Percentiles rank a stretch among this genome's conserved stretches.
These are phyloP conservation scores for Pseudozyma tsukubaensis DNA, from an alignment of 1,284 basidiomycete species.

Conservation along the genomic window DNA sequence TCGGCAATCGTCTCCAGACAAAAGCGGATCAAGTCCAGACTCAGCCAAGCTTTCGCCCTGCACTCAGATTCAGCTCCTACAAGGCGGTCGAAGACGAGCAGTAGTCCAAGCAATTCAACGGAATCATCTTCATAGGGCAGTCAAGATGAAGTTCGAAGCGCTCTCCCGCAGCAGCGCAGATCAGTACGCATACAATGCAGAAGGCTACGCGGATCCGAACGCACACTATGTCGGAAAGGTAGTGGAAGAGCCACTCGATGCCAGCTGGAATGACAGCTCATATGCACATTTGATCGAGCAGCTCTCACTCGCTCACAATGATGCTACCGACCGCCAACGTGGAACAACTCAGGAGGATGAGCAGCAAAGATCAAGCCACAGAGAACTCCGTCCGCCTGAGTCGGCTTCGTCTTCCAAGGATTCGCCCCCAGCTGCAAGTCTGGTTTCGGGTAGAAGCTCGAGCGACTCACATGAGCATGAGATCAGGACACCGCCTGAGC, in stretches of 20 bases:
- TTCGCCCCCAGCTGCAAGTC: slow-evolving; percentile 23
- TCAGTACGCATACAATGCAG: slow-evolving; percentile 26
- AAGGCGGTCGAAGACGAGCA: too few species aligned
- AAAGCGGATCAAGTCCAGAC: neutral
- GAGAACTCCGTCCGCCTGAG: neutral
- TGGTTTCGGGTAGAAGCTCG: slow-evolving; percentile 27
- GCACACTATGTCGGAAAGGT: slow-evolving; percentile 17
- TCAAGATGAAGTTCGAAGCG: slow-evolving; percentile 28
- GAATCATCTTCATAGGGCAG: neutral
- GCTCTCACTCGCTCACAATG: slow-evolving; percentile 20
- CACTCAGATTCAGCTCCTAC: neutral
- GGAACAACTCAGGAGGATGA: neutral
- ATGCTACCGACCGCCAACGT: neutral
- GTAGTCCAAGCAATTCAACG: neutral
- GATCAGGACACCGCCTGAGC: slow-evolving; percentile 41
- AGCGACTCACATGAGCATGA: slow-evolving; percentile 42
- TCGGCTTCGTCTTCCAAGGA: slow-evolving; percentile 11
- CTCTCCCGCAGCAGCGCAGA: slow-evolving; percentile 21
- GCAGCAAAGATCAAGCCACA: neutral
- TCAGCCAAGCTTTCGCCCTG: neutral
- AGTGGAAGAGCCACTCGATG: slow-evolving; percentile 4
- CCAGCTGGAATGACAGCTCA: slow-evolving; percentile 8
- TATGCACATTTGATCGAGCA: slow-evolving; percentile 34
- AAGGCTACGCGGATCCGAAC: slow-evolving; percentile 35
- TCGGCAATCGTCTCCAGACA: neutral